A percentile compares a stretch with the other conserved stretches of the same genome.
Evolutionary conservation across 768 basidiomycete genomes (phyloP).

Genomic region (Crepidotus variabilis): DNA sequence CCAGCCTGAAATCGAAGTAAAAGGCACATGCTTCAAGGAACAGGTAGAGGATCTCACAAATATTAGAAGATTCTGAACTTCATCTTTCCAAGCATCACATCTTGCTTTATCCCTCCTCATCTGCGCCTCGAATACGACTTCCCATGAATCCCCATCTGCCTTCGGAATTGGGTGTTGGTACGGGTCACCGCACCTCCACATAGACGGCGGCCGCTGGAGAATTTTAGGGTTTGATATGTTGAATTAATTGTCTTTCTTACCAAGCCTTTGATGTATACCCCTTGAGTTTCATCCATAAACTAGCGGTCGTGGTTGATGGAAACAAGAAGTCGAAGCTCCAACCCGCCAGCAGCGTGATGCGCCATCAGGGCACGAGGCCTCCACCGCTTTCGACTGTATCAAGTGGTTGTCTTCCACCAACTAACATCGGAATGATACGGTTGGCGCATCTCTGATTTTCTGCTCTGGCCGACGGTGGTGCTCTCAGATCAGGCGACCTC

Average conservation of each 20-base stretch:
- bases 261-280: neutral
- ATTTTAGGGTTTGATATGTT: neutral
- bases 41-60: constrained; percentile 15
- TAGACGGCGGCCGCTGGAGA: neutral
- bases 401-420: no score
- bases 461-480: no score
- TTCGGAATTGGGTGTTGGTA: constrained; percentile 11
- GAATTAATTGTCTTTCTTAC: neutral
- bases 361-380: neutral
- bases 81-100: constrained; percentile 22
- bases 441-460: no score
- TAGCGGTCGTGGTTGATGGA: neutral
- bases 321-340: neutral
- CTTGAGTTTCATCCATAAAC: neutral
- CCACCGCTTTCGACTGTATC: neutral
- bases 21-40: neutral
- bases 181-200: constrained; percentile 11
- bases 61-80: constrained; percentile 23
- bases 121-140: constrained; percentile 7
- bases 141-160: constrained; percentile 16
- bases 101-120: constrained; percentile 11
- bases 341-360: neutral
- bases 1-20: constrained; percentile 9
- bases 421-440: no score
- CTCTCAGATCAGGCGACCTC: no score